Percentiles rank a stretch among this genome's conserved stretches.
Conservation (phyloP, 768 basidiomycete species). For the Tylopilus subfusipes region DNA sequence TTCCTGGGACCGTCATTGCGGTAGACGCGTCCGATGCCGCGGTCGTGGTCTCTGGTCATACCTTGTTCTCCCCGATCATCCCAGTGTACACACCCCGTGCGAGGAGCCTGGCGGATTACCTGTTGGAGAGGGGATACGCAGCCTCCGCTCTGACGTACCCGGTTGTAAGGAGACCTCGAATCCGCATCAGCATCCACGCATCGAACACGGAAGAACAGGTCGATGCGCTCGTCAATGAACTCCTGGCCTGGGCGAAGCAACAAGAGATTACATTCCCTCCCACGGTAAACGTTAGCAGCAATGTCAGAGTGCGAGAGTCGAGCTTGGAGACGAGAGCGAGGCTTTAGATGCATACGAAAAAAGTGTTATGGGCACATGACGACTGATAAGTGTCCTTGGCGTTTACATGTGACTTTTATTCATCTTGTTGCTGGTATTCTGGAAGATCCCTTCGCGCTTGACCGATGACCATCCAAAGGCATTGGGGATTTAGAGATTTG, state of each 20-base stretch:
- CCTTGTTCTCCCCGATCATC: conserved; percentile 17
- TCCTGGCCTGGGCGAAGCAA: conserved; percentile 11
- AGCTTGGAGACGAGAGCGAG: conserved; percentile 6
- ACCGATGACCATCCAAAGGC: too few relatives aligned
- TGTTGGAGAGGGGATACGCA: conserved; percentile 14
- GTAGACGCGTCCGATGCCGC: background rate
- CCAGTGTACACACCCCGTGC: conserved; percentile 16
- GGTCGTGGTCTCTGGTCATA: background rate
- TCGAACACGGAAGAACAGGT: conserved; percentile 19
- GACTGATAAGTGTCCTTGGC: too few relatives aligned
- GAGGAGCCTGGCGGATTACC: conserved; percentile 8
- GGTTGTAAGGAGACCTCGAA: conserved; percentile 11
- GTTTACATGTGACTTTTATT: too few relatives aligned
- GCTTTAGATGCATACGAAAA: too few relatives aligned
- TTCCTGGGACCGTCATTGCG: conserved; percentile 7
- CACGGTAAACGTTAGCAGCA: background rate
- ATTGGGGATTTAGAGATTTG: too few relatives aligned
- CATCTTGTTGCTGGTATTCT: too few relatives aligned
- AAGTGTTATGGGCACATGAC: too few relatives aligned
- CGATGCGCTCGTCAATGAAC: conserved; percentile 2
- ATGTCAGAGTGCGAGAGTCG: background rate
- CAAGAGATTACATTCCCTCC: background rate
- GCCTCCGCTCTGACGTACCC: conserved; percentile 10
- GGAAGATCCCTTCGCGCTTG: too few relatives aligned
- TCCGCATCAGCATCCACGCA: conserved; percentile 17